These are phyloP conservation scores for Microsporum ferrugineum DNA, from an alignment of 2,329 filamentous ascomycete genomes.

Conservation along the genomic window DNA sequence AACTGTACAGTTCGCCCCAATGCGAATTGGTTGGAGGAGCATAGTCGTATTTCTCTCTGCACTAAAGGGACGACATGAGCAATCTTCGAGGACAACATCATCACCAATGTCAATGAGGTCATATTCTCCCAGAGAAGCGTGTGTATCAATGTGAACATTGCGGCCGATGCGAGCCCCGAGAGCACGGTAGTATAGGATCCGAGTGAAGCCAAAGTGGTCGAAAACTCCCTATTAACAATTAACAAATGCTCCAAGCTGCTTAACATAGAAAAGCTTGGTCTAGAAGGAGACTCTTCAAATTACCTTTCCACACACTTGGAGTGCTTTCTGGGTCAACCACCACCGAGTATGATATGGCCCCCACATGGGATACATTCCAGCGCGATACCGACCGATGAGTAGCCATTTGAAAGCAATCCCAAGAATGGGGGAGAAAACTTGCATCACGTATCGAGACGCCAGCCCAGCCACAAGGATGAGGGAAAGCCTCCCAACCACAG, in stretches of 20 bases:
- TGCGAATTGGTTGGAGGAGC: not conserved
- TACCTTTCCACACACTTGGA: constrained; percentile 3
- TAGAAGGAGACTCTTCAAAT: too few species aligned
- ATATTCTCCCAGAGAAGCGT: not conserved
- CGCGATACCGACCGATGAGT: not conserved
- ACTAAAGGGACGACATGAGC: not conserved
- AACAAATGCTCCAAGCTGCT: not conserved
- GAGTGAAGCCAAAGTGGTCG: not conserved
- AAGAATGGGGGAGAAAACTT: not conserved
- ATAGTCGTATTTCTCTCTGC: constrained; percentile 3
- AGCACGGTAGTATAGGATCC: constrained; percentile 1
- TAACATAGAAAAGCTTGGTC: not conserved
- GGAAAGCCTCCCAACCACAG: not conserved
- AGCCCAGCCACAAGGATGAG: not conserved
- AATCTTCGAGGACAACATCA: constrained; percentile 1
- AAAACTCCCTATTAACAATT: constrained; percentile 4
- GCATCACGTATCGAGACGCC: not conserved
- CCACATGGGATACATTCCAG: constrained; percentile 6
- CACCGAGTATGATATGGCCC: constrained; percentile 2
- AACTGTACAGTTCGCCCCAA: not conserved
- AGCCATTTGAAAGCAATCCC: constrained; percentile 3
- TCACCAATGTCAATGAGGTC: constrained; percentile 4
- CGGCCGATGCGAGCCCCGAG: not conserved
- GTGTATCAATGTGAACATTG: not conserved
- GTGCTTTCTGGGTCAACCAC: constrained; percentile 2